Conservation (phyloP, 2,329 filamentous ascomycete genomes). For the Xylariaceae sp. region DNA sequence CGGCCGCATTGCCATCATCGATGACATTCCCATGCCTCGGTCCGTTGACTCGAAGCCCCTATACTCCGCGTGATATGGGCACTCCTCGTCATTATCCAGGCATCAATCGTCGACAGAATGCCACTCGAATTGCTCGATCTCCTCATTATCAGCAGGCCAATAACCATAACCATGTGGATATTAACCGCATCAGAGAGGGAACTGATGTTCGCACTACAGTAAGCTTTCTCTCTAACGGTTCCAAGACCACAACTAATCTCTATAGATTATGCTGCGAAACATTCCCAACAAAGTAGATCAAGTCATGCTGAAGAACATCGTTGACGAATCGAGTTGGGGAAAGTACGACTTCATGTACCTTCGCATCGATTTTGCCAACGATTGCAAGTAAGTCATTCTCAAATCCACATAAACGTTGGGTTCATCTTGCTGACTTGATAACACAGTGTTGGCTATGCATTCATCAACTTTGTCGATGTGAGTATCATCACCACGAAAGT, state of each 20-base stretch:
- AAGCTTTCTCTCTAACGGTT: constrained; percentile 30
- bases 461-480: constrained; percentile 88
- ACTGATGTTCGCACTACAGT: constrained; percentile 72
- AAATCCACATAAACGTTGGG: background rate
- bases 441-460: constrained; percentile 84
- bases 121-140: constrained; percentile 41
- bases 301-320: constrained; percentile 67
- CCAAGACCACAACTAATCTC: background rate
- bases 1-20: constrained; percentile 23
- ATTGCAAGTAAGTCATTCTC: constrained; percentile 64
- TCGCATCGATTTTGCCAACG: constrained; percentile 79
- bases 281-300: constrained; percentile 87
- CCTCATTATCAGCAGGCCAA: constrained; percentile 44
- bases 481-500: constrained; percentile 32
- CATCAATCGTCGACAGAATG: constrained; percentile 45
- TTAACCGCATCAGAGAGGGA: constrained; percentile 56
- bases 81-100: constrained; percentile 36
- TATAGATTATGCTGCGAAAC: constrained; percentile 86
- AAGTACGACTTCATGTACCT: constrained; percentile 95
- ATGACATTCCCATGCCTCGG: constrained; percentile 27
- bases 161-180: constrained; percentile 59
- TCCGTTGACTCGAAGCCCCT: constrained; percentile 24
- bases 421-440: constrained; percentile 26
- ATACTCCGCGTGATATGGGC: constrained; percentile 34
- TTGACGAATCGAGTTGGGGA: constrained; percentile 73